Evolutionary conservation across 177 flowering plant species (phyloP).

Genomic region (Tripterygium wilfordii): DNA sequence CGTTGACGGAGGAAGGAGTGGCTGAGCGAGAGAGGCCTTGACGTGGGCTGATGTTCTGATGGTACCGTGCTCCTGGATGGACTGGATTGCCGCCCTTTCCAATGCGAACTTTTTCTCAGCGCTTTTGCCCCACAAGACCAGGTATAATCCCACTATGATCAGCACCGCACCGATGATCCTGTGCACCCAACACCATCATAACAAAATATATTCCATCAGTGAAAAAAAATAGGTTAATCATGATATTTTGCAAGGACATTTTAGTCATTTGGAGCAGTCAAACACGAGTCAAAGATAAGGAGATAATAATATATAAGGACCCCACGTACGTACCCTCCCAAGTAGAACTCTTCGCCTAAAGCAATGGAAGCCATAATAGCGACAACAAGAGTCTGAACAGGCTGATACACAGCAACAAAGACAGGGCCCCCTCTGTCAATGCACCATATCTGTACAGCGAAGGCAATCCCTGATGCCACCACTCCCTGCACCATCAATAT

Average conservation of each 20-base stretch:
- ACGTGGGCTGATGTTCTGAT: constrained; percentile 29
- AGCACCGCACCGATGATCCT: constrained; percentile 92
- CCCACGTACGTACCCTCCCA: constrained; percentile 71
- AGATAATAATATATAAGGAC: too few relatives aligned
- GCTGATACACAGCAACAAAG: constrained; percentile 96
- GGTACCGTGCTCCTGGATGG: constrained; percentile 40
- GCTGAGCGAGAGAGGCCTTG: constrained; percentile 70
- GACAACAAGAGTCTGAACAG: constrained; percentile 95
- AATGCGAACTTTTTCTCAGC: constrained; percentile 64
- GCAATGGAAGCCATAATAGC: constrained; percentile 91
- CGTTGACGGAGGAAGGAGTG: constrained; percentile 66
- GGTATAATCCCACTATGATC: constrained; percentile 79
- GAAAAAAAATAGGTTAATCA: too few relatives aligned
- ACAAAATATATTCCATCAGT: not conserved
- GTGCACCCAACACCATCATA: constrained; percentile 10
- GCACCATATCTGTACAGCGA: constrained; percentile 99
- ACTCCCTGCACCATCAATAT: constrained; percentile 56
- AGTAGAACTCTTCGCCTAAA: constrained; percentile 89
- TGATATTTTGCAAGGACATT: not conserved
- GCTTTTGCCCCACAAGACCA: constrained; percentile 88
- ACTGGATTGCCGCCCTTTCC: constrained; percentile 32
- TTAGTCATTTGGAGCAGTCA: not conserved
- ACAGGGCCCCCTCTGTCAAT: constrained; percentile 99
- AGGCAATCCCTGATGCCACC: constrained; percentile 97
- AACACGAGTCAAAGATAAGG: too few relatives aligned